Percentiles rank a stretch among this genome's conserved stretches.
These are phyloP conservation scores for Ophiostoma ulmi DNA, from an alignment of 2,329 filamentous ascomycete species.

Conservation along the genomic window DNA sequence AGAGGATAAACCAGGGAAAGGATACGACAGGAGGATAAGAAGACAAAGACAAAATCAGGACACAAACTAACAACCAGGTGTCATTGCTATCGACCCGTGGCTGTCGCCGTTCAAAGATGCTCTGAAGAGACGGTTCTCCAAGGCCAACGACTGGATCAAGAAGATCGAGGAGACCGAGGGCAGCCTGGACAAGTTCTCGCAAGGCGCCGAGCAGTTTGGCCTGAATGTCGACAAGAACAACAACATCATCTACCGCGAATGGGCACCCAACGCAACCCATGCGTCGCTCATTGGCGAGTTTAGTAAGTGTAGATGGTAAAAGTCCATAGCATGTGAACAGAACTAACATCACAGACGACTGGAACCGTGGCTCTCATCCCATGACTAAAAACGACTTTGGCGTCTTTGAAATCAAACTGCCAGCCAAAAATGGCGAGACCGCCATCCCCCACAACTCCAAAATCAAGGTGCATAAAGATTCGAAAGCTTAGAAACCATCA, in stretches of 20 bases:
- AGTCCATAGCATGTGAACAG: neutral
- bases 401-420: slow-evolving; percentile 77
- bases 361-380: slow-evolving; percentile 75
- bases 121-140: slow-evolving; percentile 69
- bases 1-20: too few relatives aligned
- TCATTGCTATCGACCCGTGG: slow-evolving; percentile 82
- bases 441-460: slow-evolving; percentile 91
- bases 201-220: slow-evolving; percentile 80
- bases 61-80: slow-evolving; percentile 52
- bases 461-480: slow-evolving; percentile 64
- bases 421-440: slow-evolving; percentile 64
- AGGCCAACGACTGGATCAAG: slow-evolving; percentile 81
- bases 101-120: slow-evolving; percentile 77
- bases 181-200: slow-evolving; percentile 82
- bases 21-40: neutral
- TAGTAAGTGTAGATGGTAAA: slow-evolving; percentile 52
- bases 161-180: slow-evolving; percentile 78
- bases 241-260: slow-evolving; percentile 88
- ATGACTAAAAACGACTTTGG: slow-evolving; percentile 86
- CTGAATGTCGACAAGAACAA: slow-evolving; percentile 76
- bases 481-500: neutral
- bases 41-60: neutral
- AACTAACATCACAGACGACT: slow-evolving; percentile 58
- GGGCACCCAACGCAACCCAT: slow-evolving; percentile 83
- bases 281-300: slow-evolving; percentile 92